Conservation (phyloP, 2,329 filamentous ascomycete species). For the Aspergillus alliaceus region DNA sequence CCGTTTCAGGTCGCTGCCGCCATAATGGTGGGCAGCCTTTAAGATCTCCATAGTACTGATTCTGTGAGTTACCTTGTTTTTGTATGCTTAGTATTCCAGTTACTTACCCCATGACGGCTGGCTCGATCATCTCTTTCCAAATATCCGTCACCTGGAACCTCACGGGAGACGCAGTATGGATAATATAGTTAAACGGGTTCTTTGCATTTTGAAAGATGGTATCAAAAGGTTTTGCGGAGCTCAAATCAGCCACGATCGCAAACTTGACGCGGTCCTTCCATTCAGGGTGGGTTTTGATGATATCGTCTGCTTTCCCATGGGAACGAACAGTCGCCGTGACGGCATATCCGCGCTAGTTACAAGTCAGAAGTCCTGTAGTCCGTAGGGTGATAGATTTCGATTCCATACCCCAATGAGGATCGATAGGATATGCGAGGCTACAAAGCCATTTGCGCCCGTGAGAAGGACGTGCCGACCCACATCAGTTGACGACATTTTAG, state of each 20-base stretch:
- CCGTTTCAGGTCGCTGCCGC: slow-evolving; percentile 12
- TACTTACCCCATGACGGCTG: slow-evolving; percentile 47
- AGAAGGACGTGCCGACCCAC: slow-evolving; percentile 13
- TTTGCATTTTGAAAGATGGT: slow-evolving; percentile 9
- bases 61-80: too few relatives aligned
- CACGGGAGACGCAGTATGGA: slow-evolving; percentile 63
- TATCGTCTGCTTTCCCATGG: slow-evolving; percentile 32
- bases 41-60: slow-evolving; percentile 20
- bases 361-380: too few relatives aligned
- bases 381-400: too few relatives aligned
- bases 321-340: slow-evolving; percentile 15
- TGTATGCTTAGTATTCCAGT: too few relatives aligned
- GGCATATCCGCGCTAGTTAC: slow-evolving; percentile 5
- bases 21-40: slow-evolving; percentile 8
- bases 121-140: slow-evolving; percentile 54
- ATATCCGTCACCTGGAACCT: slow-evolving; percentile 46
- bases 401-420: slow-evolving; percentile 51
- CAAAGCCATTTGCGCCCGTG: slow-evolving; percentile 17
- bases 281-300: slow-evolving; percentile 51
- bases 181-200: slow-evolving; percentile 51
- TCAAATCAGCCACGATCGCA: slow-evolving; percentile 39
- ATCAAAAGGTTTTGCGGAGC: slow-evolving; percentile 42
- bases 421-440: slow-evolving; percentile 16
- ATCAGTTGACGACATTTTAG: too few relatives aligned
- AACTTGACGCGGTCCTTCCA: slow-evolving; percentile 45